Base-by-base conservation (phyloP, 225 moss, liverwort and hornwort genomes). In the Asterella californica region DNA sequence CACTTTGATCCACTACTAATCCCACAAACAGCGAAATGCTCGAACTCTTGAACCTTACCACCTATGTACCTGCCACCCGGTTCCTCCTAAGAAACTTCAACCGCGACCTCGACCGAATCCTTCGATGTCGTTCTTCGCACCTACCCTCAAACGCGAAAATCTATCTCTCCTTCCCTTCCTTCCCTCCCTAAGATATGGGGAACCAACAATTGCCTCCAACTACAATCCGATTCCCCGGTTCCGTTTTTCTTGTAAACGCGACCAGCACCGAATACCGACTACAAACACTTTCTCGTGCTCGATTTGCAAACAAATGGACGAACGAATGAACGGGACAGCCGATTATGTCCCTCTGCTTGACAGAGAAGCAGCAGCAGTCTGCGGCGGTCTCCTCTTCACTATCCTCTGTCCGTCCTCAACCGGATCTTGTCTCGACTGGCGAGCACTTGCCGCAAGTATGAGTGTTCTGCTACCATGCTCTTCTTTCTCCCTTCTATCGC, bases 401-500 rank as follows among this genome's bases (percentile, higher is more conserved):
- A 18, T 19, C 46, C 78, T 29, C 48, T 48, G 47, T 78, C 17
- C 18, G 42, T 64, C 46, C 45, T 77, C 77, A 46, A 25, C 64
- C 64, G 37, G 63, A 77, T 77, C 77, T 77, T 77, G 77, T 65
- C 63, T 77, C 76, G 76, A 76, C 22, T 32, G 34, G 25, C 42
- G 76, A 60, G 76, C 76, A 42, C 62, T 62, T 57, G 62, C 37
- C 62, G 25, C 76, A 76, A 76, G 62, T 15, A 12, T n/a, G 59
- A 60, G 75, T 75, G 75, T 36, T 75, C 9, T 45, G 49, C 78
- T 79, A 30, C 15, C 36, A 14, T 74, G 32, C 49, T 0, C 82
- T 72, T 49, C 32, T 38, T 67, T 52, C 61, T 48, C 32, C 76
- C 60, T 53, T 60, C 48, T 48, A 59, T 59, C 45, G 24, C 77